A percentile compares a stretch with the other conserved stretches of the same genome.
Conservation (phyloP, 2,329 filamentous ascomycete genomes). For the Rhynchosporium graminicola region DNA sequence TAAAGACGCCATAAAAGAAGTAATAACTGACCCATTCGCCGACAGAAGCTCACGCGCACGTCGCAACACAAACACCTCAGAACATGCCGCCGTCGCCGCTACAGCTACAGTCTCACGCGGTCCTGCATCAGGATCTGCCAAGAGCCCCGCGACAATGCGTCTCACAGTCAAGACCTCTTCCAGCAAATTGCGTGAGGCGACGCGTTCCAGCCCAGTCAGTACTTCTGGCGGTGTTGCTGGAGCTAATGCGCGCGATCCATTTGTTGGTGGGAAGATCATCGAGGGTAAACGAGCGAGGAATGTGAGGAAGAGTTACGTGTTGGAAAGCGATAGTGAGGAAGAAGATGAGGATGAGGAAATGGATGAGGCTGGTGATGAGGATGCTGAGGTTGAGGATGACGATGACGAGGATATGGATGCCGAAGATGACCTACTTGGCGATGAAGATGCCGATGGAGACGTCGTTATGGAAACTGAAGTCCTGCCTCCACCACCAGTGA, state of each 20-base stretch:
- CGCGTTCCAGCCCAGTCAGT: constrained; percentile 29
- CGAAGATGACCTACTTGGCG: constrained; percentile 45
- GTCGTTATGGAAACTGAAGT: constrained; percentile 40
- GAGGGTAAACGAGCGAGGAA: constrained; percentile 39
- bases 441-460: constrained; percentile 49
- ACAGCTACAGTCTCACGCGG: constrained; percentile 39
- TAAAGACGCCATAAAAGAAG: constrained; percentile 35
- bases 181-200: constrained; percentile 40
- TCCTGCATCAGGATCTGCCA: constrained; percentile 31
- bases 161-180: constrained; percentile 41
- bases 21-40: constrained; percentile 12
- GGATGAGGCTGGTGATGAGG: constrained; percentile 29
- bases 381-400: constrained; percentile 30
- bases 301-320: constrained; percentile 44
- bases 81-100: constrained; percentile 29
- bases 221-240: constrained; percentile 22
- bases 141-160: constrained; percentile 36
- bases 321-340: constrained; percentile 48
- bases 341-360: constrained; percentile 36
- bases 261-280: constrained; percentile 38
- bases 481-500: constrained; percentile 36
- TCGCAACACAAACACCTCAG: constrained; percentile 34
- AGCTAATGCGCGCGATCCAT: constrained; percentile 31
- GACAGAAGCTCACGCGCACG: constrained; percentile 36
- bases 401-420: constrained; percentile 40